phyloP scores from a whole-genome alignment of 441 rosid species.

The Aleurites moluccanus region DNA sequence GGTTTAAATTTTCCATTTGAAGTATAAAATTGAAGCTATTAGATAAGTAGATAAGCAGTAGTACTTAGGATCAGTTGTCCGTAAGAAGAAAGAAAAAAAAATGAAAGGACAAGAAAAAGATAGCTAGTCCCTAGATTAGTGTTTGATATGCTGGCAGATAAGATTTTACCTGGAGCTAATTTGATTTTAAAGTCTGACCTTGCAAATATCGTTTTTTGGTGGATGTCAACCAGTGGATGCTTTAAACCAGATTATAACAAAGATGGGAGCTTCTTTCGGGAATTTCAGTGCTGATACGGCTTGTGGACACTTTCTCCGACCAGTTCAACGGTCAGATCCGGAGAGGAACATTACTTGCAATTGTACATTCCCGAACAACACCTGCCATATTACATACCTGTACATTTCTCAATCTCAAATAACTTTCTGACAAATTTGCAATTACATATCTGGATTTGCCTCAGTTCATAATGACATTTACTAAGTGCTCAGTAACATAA shows the following conservation, averaged over 20 bases:
- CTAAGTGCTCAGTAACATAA: background rate
- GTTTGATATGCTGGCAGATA: background rate
- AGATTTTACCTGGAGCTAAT: background rate
- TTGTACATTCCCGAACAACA: slow-evolving; percentile 9
- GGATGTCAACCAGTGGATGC: slow-evolving; percentile 12
- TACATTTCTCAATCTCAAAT: background rate
- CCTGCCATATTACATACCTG: slow-evolving; percentile 8
- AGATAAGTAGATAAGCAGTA: background rate
- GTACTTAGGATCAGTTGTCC: background rate
- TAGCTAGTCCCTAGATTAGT: background rate
- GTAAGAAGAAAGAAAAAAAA: background rate
- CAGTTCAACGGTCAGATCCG: background rate
- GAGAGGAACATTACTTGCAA: slow-evolving; percentile 13
- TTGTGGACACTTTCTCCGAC: background rate
- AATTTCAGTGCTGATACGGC: slow-evolving; percentile 1
- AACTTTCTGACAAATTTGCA: background rate
- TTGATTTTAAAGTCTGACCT: background rate
- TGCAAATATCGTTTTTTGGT: background rate
- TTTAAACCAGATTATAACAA: slow-evolving; percentile 8
- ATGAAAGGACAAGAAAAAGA: background rate
- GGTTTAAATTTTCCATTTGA: background rate
- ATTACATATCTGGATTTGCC: background rate
- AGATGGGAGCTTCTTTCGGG: slow-evolving; percentile 14
- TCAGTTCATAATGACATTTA: background rate
- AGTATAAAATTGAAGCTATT: background rate